phyloP scores from a whole-genome alignment of 805 yeast species.

The Debaryomyces prosopidis region DNA sequence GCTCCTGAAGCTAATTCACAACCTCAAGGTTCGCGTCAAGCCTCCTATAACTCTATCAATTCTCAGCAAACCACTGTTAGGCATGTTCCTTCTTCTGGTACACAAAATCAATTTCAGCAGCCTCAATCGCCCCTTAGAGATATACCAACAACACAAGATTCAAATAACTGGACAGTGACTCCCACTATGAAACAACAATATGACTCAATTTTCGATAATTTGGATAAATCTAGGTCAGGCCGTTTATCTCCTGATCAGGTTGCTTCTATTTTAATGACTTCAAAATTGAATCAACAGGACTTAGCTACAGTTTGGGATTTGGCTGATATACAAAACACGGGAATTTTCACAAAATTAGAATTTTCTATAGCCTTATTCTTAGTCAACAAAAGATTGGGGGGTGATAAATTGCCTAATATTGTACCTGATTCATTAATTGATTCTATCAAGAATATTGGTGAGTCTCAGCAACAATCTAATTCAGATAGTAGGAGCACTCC shows the following conservation, averaged over 20 bases:
- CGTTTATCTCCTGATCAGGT: conserved; percentile 73
- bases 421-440: conserved; percentile 66
- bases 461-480: background rate
- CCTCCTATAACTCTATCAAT: conserved; percentile 29
- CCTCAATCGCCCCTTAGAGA: conserved; percentile 9
- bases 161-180: conserved; percentile 65
- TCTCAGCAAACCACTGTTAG: conserved; percentile 39
- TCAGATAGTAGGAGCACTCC: background rate
- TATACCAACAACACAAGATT: conserved; percentile 15
- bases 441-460: conserved; percentile 21
- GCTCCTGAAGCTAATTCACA: conserved; percentile 4
- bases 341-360: conserved; percentile 75
- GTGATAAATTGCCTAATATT: conserved; percentile 72
- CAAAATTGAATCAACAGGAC: conserved; percentile 79
- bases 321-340: conserved; percentile 85
- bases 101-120: background rate
- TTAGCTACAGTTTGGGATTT: conserved; percentile 94
- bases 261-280: conserved; percentile 85
- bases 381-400: conserved; percentile 81
- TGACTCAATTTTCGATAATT: conserved; percentile 72
- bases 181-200: conserved; percentile 73
- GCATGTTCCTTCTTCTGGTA: conserved; percentile 18
- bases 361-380: conserved; percentile 93
- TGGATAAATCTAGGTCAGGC: conserved; percentile 69
- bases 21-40: conserved; percentile 19